Evolutionary conservation across 345 rosid genomes (phyloP), one percentile per base, ranked within the genome.

Genomic region (Lumnitzera racemosa): DNA sequence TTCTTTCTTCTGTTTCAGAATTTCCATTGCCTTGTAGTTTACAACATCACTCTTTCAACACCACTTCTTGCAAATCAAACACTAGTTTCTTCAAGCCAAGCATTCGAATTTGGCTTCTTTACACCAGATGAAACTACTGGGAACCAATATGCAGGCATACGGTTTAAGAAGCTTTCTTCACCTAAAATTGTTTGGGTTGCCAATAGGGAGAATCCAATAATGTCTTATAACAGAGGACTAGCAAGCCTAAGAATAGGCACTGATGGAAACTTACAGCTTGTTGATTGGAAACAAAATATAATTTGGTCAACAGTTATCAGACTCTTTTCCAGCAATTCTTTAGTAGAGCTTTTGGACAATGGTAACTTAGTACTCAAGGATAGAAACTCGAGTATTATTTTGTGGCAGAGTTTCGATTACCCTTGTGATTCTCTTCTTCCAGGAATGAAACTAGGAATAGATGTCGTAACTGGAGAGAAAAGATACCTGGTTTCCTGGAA

Each of bases 21-120:
- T 1, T 36, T 36, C 43, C 43, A 9, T 9, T 36, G 43, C 43
- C 11, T 36, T 36, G 43, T 36, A 5, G 11, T 36, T 36, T 9
- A 36, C 10, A 36, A 36, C 11, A 36, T 36, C 43, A 36, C 43
- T 36, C 7, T 9, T 36, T 36, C 43, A 36, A 36, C 43, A 36
- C 43, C 43, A 36, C 43, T 36, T 36, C 43, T 4, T 5, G 43
- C 58, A 29, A 47, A 47, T 41, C 52, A 59, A 47, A 59, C 62
- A 29, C 24, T 59, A 20, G 15, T 27, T 59, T 59, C 62, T 47
- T 15, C 53, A 1, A 41, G 53, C 24, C 36, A 16, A 47, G 49
- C 15, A 14, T 75, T 75, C n/a, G 76, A 62, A 53, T 50, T 75
- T 7, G 80, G 80, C 2, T 68, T 75, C 63, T 75, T 75, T 56